Conservation (phyloP, 2,329 filamentous ascomycete species). For the Penicillium sp. region DNA sequence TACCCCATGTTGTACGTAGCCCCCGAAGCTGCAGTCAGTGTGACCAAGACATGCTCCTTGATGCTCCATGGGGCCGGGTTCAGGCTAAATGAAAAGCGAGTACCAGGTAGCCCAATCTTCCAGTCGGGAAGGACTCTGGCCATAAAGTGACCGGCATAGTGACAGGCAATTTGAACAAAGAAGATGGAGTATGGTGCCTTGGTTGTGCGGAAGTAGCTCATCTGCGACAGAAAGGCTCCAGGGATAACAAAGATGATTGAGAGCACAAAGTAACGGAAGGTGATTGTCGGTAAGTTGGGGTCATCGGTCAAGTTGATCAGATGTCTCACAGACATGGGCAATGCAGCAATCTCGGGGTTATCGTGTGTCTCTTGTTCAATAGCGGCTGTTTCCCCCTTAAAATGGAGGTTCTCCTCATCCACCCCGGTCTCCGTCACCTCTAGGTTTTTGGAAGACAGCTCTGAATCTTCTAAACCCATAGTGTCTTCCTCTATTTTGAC, state of each 20-base stretch:
- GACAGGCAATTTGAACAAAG: constrained; percentile 60
- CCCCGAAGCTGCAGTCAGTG: constrained; percentile 54
- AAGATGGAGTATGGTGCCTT: constrained; percentile 59
- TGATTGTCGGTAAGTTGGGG: constrained; percentile 54
- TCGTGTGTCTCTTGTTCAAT: constrained; percentile 39
- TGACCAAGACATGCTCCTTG: constrained; percentile 59
- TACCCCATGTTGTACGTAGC: constrained; percentile 54
- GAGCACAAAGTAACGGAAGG: constrained; percentile 41
- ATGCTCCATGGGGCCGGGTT: constrained; percentile 58
- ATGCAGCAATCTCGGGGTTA: constrained; percentile 53
- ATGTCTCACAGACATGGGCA: constrained; percentile 56
- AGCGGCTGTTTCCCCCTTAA: constrained; percentile 17
- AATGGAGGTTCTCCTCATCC: constrained; percentile 21
- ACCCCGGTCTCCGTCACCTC: constrained; percentile 3
- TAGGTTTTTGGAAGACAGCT: neutral
- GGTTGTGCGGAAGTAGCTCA: constrained; percentile 58
- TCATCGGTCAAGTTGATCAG: constrained; percentile 59
- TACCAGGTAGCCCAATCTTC: constrained; percentile 49
- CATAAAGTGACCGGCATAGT: constrained; percentile 54
- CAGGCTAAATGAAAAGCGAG: constrained; percentile 50
- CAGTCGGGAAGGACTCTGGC: constrained; percentile 52
- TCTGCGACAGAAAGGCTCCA: constrained; percentile 57
- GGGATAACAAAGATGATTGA: constrained; percentile 36
- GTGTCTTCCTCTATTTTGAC: neutral
- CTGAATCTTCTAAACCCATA: neutral